These are phyloP conservation scores for Hyaloscypha finlandica DNA, from an alignment of 495 filamentous ascomycete species.

Conservation along the genomic window DNA sequence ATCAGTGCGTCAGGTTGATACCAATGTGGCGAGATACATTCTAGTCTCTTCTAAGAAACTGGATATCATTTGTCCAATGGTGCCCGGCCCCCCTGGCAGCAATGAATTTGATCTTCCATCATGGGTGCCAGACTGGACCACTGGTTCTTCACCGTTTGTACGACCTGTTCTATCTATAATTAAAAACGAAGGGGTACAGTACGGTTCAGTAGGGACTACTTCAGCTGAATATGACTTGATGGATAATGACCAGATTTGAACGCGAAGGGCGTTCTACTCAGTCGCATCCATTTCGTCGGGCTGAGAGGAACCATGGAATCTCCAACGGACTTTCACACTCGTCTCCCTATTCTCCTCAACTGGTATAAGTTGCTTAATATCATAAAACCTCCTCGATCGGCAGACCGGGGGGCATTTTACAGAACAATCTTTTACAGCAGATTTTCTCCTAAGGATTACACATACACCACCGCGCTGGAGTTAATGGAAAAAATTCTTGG, in stretches of 20 bases:
- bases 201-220: not conserved
- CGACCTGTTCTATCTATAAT: not conserved
- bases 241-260: not conserved
- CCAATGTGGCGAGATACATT: slow-evolving; percentile 1
- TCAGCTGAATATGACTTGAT: not conserved
- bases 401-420: not conserved
- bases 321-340: not conserved
- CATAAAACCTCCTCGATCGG: not conserved
- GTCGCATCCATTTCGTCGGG: not conserved
- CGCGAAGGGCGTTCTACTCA: slow-evolving; percentile 3
- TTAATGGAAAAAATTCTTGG: not conserved
- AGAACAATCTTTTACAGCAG: not conserved
- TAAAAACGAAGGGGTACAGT: not conserved
- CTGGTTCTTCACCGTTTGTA: not conserved
- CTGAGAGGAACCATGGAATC: not conserved
- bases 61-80: slow-evolving; percentile 3
- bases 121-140: too few relatives aligned
- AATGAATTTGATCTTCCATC: slow-evolving; percentile 12
- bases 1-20: slow-evolving; percentile 10
- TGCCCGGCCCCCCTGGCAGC: too few relatives aligned
- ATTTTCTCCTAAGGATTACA: not conserved
- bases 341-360: slow-evolving; percentile 1
- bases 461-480: not conserved
- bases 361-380: slow-evolving; percentile 1
- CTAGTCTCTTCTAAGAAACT: slow-evolving; percentile 7